Evolutionary conservation across 164 flowering plant genomes (phyloP).

Genomic region (Houttuynia cordata): DNA sequence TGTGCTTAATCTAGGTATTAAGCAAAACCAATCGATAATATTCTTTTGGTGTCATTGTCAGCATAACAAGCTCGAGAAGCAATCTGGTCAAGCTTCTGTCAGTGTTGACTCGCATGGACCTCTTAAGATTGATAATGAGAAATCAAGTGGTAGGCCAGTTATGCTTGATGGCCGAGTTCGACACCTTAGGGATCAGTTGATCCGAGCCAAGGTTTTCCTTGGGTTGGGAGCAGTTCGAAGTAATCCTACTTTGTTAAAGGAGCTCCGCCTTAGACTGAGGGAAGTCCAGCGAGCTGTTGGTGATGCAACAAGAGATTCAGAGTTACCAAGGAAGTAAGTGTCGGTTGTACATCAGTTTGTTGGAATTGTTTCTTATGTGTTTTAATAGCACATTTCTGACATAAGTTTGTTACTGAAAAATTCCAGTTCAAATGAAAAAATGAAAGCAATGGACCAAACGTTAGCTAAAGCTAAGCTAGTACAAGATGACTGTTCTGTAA

Average conservation of each 20-base stretch:
- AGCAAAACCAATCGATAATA: too few relatives aligned
- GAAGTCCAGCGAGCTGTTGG: conserved; percentile 68
- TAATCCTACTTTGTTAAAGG: conserved; percentile 58
- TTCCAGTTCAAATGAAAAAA: conserved; percentile 48
- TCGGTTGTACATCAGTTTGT: not conserved
- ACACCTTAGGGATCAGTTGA: conserved; percentile 70
- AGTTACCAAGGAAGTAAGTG: conserved; percentile 50
- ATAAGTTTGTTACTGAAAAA: not conserved
- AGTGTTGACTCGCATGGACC: conserved; percentile 16
- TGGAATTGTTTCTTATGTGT: not conserved
- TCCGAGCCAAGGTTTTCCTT: conserved; percentile 58
- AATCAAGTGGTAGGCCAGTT: conserved; percentile 18
- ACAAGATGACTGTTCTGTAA: conserved; percentile 66
- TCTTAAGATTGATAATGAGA: conserved; percentile 13
- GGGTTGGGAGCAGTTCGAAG: conserved; percentile 49
- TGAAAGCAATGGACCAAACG: conserved; percentile 74
- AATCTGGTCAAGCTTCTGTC: conserved; percentile 13
- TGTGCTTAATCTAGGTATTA: too few relatives aligned
- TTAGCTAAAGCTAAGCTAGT: conserved; percentile 65
- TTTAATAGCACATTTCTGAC: not conserved
- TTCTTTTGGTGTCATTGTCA: conserved; percentile 8
- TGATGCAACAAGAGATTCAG: conserved; percentile 67
- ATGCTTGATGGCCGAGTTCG: conserved; percentile 44
- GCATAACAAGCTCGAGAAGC: conserved; percentile 18
- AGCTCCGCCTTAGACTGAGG: conserved; percentile 57